These are phyloP conservation scores for Orbilia brochopaga DNA, from an alignment of 2,329 filamentous ascomycete species.

Conservation along the genomic window DNA sequence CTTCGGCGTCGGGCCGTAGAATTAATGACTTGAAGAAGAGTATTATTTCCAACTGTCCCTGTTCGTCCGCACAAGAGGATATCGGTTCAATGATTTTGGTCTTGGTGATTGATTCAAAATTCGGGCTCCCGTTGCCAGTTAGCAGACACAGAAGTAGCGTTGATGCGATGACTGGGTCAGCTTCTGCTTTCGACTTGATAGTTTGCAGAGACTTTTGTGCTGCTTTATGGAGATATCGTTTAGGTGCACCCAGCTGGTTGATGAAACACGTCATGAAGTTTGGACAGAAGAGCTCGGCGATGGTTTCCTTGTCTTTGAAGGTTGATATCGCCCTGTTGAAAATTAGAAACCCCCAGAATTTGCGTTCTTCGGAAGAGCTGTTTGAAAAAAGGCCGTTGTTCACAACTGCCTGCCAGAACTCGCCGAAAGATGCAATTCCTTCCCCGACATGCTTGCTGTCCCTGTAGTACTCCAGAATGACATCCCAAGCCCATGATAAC, in stretches of 20 bases:
- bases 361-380: slow-evolving; percentile 82
- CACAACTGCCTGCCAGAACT: slow-evolving; percentile 85
- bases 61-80: slow-evolving; percentile 66
- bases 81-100: slow-evolving; percentile 82
- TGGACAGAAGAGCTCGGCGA: slow-evolving; percentile 74
- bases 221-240: slow-evolving; percentile 79
- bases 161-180: slow-evolving; percentile 60
- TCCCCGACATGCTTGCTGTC: background rate
- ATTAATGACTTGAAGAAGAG: slow-evolving; percentile 40
- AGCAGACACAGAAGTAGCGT: slow-evolving; percentile 48
- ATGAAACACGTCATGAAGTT: slow-evolving; percentile 82
- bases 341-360: slow-evolving; percentile 88
- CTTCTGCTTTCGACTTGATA: slow-evolving; percentile 59
- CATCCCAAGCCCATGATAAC: slow-evolving; percentile 46
- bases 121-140: slow-evolving; percentile 57
- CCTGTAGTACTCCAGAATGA: slow-evolving; percentile 33
- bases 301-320: slow-evolving; percentile 60
- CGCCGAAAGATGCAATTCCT: slow-evolving; percentile 64
- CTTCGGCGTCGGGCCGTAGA: slow-evolving; percentile 39
- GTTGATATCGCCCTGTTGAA: slow-evolving; percentile 74
- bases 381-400: slow-evolving; percentile 86
- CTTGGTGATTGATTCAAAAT: slow-evolving; percentile 85
- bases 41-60: slow-evolving; percentile 59
- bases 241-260: slow-evolving; percentile 78
- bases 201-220: slow-evolving; percentile 77